A percentile compares a stretch with the other conserved stretches of the same genome.
phyloP scores from a whole-genome alignment of 306 rosid species.

The Pyrus bretschneideri region DNA sequence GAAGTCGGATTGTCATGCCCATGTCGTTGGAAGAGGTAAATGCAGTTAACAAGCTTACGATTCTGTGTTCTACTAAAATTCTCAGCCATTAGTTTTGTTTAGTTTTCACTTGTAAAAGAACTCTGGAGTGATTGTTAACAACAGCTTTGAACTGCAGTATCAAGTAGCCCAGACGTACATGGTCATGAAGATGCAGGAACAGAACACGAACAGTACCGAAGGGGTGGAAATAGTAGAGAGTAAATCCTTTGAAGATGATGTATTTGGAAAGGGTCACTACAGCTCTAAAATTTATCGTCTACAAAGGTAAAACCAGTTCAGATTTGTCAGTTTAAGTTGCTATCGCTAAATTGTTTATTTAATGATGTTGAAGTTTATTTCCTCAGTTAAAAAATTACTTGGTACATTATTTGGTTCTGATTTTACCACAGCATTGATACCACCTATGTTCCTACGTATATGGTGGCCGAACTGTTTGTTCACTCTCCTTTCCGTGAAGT shows the following conservation, averaged over 20 bases:
- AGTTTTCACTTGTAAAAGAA: neutral
- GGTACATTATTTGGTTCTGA: neutral
- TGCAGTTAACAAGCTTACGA: neutral
- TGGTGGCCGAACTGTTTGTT: neutral
- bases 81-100: neutral
- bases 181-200: conserved; percentile 44
- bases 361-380: neutral
- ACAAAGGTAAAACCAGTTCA: conserved; percentile 29
- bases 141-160: conserved; percentile 20
- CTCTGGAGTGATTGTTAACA: neutral
- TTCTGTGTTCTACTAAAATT: neutral
- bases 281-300: conserved; percentile 34
- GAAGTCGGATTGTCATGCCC: conserved; percentile 44
- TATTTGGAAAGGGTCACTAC: conserved; percentile 36
- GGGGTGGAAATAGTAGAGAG: conserved; percentile 39
- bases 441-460: neutral
- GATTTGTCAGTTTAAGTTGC: neutral
- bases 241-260: conserved; percentile 32
- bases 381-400: neutral
- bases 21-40: conserved; percentile 43
- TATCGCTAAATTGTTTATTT: neutral
- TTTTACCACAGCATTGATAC: neutral
- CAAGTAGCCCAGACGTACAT: conserved; percentile 36
- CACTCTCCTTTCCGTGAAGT: neutral
- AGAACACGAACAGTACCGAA: conserved; percentile 31